A percentile compares a stretch with the other conserved stretches of the same genome.
These are phyloP conservation scores for Coniella lustricola DNA, from an alignment of 2,329 filamentous ascomycete species.

Conservation along the genomic window DNA sequence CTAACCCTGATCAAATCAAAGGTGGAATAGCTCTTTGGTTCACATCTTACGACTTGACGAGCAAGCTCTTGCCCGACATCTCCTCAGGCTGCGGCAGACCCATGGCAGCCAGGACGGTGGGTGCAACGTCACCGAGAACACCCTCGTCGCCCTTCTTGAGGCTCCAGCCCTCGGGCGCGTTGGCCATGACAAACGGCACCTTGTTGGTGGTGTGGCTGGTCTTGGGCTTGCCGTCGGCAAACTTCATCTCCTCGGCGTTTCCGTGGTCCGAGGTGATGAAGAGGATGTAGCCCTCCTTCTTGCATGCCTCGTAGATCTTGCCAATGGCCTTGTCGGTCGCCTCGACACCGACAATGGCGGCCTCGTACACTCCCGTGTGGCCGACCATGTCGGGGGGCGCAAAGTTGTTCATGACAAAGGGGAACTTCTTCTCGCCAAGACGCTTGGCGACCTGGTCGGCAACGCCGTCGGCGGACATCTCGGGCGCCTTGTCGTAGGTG, in stretches of 20 bases:
- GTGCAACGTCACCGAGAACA: slow-evolving; percentile 94
- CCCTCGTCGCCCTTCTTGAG: slow-evolving; percentile 69
- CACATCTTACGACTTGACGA: slow-evolving; percentile 58
- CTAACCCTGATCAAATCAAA: not conserved
- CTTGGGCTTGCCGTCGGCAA: slow-evolving; percentile 90
- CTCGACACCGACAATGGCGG: slow-evolving; percentile 75
- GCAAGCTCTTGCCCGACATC: slow-evolving; percentile 82
- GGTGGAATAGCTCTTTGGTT: not conserved
- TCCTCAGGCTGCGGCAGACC: slow-evolving; percentile 82
- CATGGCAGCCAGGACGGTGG: slow-evolving; percentile 88
- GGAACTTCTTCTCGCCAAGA: slow-evolving; percentile 76
- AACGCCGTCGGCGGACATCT: slow-evolving; percentile 90
- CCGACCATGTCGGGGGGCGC: slow-evolving; percentile 99
- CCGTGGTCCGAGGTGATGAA: slow-evolving; percentile 97
- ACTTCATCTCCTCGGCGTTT: slow-evolving; percentile 99
- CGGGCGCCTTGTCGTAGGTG: slow-evolving; percentile 89
- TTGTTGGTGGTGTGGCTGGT: slow-evolving; percentile 97
- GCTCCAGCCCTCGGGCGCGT: slow-evolving; percentile 83
- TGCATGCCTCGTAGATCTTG: slow-evolving; percentile 86
- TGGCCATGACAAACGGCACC: slow-evolving; percentile 97
- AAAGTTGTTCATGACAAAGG: slow-evolving; percentile 99
- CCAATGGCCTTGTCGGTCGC: slow-evolving; percentile 93
- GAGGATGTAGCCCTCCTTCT: slow-evolving; percentile 84
- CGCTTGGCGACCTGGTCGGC: slow-evolving; percentile 86
- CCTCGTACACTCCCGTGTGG: slow-evolving; percentile 95